These are phyloP conservation scores for Veloboletus limbatus DNA, from an alignment of 1,284 basidiomycete genomes.

Conservation along the genomic window DNA sequence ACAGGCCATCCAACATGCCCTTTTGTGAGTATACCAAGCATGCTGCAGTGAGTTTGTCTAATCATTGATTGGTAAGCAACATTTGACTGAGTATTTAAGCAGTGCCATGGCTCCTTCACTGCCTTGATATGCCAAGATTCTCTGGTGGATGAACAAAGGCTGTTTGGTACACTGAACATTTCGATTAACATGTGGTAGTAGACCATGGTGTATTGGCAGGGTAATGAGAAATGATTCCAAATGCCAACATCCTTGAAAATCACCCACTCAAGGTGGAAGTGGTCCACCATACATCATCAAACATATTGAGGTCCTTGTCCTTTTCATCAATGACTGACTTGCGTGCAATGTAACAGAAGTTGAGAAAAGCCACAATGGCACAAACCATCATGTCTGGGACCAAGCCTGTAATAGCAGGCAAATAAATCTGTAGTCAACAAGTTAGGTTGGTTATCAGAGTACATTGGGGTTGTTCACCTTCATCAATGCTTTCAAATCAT, in stretches of 20 bases:
- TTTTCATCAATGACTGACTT: slow-evolving; percentile 8
- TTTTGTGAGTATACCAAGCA: background rate
- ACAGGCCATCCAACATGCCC: slow-evolving; percentile 7
- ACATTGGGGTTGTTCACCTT: slow-evolving; percentile 7
- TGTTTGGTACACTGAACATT: slow-evolving; percentile 5
- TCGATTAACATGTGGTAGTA: slow-evolving; percentile 12
- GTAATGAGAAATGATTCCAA: slow-evolving; percentile 16
- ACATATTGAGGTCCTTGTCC: slow-evolving; percentile 9
- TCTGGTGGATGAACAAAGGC: slow-evolving; percentile 2
- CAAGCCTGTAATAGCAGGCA: slow-evolving; percentile 8
- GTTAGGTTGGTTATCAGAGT: too few species aligned
- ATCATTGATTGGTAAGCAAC: slow-evolving; percentile 14
- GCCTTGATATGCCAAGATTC: slow-evolving; percentile 11
- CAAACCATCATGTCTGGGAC: slow-evolving; percentile 12
- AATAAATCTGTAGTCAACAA: slow-evolving; percentile 1
- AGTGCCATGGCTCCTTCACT: slow-evolving; percentile 21
- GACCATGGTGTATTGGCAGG: slow-evolving; percentile 19
- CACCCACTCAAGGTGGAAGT: slow-evolving; percentile 12
- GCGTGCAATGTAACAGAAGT: slow-evolving; percentile 26
- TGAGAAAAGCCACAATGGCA: slow-evolving; percentile 13
- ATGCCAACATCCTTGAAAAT: slow-evolving; percentile 12
- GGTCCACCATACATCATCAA: slow-evolving; percentile 13
- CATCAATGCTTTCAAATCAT: slow-evolving; percentile 18
- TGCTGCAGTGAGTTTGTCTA: slow-evolving; percentile 5
- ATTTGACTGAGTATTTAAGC: slow-evolving; percentile 27